Evolutionary conservation across 768 basidiomycete species (phyloP).

Genomic region (Leucocoprinus birnbaumii): DNA sequence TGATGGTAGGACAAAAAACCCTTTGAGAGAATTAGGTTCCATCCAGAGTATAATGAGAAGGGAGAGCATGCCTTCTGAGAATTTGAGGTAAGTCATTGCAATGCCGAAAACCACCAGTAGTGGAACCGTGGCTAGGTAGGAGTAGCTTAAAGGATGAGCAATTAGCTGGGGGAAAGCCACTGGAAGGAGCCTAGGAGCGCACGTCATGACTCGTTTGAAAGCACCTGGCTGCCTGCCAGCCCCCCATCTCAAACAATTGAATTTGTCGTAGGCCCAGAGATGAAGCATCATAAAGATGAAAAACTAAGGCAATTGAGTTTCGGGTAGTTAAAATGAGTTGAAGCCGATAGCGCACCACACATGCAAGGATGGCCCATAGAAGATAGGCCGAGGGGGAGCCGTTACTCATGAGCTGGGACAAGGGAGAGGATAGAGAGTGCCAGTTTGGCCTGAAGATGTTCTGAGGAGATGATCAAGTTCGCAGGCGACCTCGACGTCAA

Average conservation of each 20-base stretch:
- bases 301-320: constrained; percentile 42
- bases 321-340: constrained; percentile 27
- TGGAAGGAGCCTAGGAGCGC: constrained; percentile 22
- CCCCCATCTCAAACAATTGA: constrained; percentile 73
- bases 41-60: neutral
- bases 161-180: constrained; percentile 13
- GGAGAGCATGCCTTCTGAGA: constrained; percentile 62
- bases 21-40: constrained; percentile 22
- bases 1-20: constrained; percentile 34
- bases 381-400: constrained; percentile 75
- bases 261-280: constrained; percentile 79
- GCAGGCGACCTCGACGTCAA: no score
- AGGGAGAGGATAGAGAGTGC: constrained; percentile 23
- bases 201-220: constrained; percentile 91
- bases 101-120: constrained; percentile 64
- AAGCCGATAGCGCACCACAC: constrained; percentile 53
- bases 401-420: constrained; percentile 51
- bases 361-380: constrained; percentile 72
- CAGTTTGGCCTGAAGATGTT: constrained; percentile 20
- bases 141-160: constrained; percentile 48
- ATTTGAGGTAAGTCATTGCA: constrained; percentile 63
- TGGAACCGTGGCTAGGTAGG: constrained; percentile 71
- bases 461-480: neutral
- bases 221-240: constrained; percentile 77
- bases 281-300: constrained; percentile 65